Evolutionary conservation across 768 basidiomycete genomes (phyloP).

Genomic region (Aureoboletus auriporus): DNA sequence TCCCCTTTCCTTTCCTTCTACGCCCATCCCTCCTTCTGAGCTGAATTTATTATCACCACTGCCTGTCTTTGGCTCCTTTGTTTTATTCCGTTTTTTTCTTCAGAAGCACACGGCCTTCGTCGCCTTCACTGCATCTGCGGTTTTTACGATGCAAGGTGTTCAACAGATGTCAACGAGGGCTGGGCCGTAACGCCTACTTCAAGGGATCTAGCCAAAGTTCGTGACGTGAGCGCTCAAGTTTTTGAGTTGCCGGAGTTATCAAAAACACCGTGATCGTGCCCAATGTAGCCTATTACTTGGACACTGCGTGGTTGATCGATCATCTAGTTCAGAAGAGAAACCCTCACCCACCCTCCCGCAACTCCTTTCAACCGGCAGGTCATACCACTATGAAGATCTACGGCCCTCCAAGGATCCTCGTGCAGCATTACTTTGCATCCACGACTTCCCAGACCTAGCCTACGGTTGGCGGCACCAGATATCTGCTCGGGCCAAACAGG

Average conservation of each 20-base stretch:
- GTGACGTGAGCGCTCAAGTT: slow-evolving; percentile 65
- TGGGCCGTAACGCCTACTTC: slow-evolving; percentile 50
- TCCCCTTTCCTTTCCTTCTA: slow-evolving; percentile 20
- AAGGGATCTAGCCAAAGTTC: slow-evolving; percentile 64
- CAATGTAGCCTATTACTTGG: too few species aligned
- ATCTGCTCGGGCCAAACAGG: slow-evolving; percentile 57
- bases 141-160: not conserved
- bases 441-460: slow-evolving; percentile 59
- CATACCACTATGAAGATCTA: slow-evolving; percentile 73
- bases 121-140: not conserved
- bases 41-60: slow-evolving; percentile 8
- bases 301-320: too few species aligned
- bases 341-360: too few species aligned
- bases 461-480: slow-evolving; percentile 79
- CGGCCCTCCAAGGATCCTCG: too few species aligned
- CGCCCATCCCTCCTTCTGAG: slow-evolving; percentile 13
- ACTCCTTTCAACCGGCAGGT: slow-evolving; percentile 52
- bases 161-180: slow-evolving; percentile 1
- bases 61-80: slow-evolving; percentile 32
- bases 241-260: too few species aligned
- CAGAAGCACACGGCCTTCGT: slow-evolving; percentile 24
- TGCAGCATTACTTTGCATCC: too few species aligned
- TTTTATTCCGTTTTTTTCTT: slow-evolving; percentile 62
- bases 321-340: too few species aligned
- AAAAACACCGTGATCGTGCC: too few species aligned